These are phyloP conservation scores for Rhizopogon sp. DNA, from an alignment of 768 basidiomycete genomes.

Conservation along the genomic window DNA sequence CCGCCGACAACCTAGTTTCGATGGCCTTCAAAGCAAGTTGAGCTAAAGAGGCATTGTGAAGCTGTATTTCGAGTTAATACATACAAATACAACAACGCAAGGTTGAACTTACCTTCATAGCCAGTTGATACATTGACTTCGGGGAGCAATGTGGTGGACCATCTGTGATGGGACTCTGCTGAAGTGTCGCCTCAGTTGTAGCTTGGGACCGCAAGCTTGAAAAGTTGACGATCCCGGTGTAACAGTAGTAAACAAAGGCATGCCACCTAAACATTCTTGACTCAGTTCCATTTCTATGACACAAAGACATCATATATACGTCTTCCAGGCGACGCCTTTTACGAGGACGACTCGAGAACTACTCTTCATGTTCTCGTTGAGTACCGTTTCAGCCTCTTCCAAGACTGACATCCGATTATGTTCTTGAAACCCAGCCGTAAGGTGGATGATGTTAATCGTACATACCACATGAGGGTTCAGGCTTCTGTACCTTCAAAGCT, in stretches of 20 bases:
- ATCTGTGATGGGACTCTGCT: not conserved
- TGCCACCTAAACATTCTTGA: not conserved
- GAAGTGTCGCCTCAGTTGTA: not conserved
- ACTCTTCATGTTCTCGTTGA: not conserved
- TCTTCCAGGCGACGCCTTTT: constrained; percentile 5
- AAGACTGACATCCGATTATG: not conserved
- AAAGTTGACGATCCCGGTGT: constrained; percentile 5
- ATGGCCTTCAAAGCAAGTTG: constrained; percentile 4
- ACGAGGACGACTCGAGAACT: not conserved
- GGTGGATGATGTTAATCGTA: not conserved
- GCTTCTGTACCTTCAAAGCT: not conserved
- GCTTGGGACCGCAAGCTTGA: constrained; percentile 2
- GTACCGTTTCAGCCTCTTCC: not conserved
- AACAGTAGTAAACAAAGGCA: constrained; percentile 5
- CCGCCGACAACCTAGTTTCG: not conserved
- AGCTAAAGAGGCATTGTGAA: not conserved
- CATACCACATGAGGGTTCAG: too few relatives aligned
- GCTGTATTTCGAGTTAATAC: not conserved
- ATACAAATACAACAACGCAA: not conserved
- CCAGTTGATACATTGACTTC: constrained; percentile 22
- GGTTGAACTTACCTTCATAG: constrained; percentile 9
- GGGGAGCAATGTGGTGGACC: constrained; percentile 13
- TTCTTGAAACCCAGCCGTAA: not conserved
- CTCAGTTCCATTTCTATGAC: not conserved
- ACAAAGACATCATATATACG: not conserved